Evolutionary conservation across 257 asterid species (phyloP), one percentile per base, ranked within the genome.

Genomic region (Nicotiana otophora): DNA sequence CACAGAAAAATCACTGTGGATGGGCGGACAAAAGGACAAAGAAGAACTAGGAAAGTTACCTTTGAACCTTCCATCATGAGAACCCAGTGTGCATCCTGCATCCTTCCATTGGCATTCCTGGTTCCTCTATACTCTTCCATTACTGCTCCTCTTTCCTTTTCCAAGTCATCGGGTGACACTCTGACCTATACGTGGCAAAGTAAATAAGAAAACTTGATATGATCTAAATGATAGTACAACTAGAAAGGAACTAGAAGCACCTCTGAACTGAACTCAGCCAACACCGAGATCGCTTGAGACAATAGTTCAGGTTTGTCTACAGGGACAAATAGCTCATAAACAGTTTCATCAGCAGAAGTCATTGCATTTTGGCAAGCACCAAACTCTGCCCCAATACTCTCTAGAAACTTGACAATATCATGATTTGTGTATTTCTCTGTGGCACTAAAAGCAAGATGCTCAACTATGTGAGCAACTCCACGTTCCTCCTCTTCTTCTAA

Each of bases 1-100:
- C 42, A 15, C 16, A 51, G 16, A 75, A 26, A 51, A 51, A 26
- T 8, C 39, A 75, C 10, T 14, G 72, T 19, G 6, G 66, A 28
- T 36, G 55, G 28, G 30, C 60, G 33, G 69, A 62, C 10, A 23
- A 69, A 28, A 30, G 46, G 67, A 66, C 19, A 39, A 46, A 15
- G 55, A 26, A n/a, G 54, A 62, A 48, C 46, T 46, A 46, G 9
- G 62, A 48, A 26, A 11, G 72, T 23, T 88, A 95, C 98, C 89
- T 91, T 92, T 70, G 99, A 95, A 89, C 98, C 99, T 86, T 95
- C 98, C 99, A 95, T 95, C 99, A 95, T 90, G 78, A 95, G 93
- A 83, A 85, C 87, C 98, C 98, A 95, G 82, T 93, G 97, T 12
- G 98, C 98, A 53, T 95, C 98, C 90, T 95, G 99, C 98, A 95